Base-by-base conservation (phyloP, 2,329 filamentous ascomycete genomes). In the Aspergillus hortae region DNA sequence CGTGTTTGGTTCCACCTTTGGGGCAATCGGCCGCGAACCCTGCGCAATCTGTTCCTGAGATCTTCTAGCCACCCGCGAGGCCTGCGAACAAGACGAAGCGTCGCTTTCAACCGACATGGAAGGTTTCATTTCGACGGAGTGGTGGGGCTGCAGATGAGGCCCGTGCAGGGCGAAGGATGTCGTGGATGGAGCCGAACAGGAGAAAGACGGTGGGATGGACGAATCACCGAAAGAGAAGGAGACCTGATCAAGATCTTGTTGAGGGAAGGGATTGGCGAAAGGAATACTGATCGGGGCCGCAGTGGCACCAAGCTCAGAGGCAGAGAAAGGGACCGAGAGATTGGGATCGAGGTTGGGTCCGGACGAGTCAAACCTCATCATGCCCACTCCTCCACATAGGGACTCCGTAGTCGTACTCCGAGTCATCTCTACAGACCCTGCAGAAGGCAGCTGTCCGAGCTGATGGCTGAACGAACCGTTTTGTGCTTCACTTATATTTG, bases 111-210 rank as follows among this genome's bases (percentile, higher is more conserved):
- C 66, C 53, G 79, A 81, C 62, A 73, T 61, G 57, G 77, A 77
- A 64, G 73, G 73, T 64, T 72, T 72, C 77, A 81, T 80, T 65
- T 80, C 76, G 64, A 72, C 67, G 60, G 69, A 68, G 19, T 69
- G 66, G 67, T 69, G 74, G 61, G 68, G 61, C 58, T 38, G 35
- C 15, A 38, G 35, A 68, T 58, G 51, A 69, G 61, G 60, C 45
- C 65, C 58, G 9, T 52, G 43, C 49, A 61, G 61, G 21, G 53
- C 59, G 51, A 66, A 66, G 23, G 67, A 61, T 32, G 65, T 65
- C 41, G 68, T 60, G 51, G 67, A 61, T 43, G 68, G 67, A 14
- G 69, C 68, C 32, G 72, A 71, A 49, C 65, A 66, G 47, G 66
- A 71, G 64, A 71, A 68, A 25, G 59, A 64, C 56, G 56, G 54